Base-by-base conservation (phyloP, 371 early-diverging fungal genomes). In the Circinella umbellata region DNA sequence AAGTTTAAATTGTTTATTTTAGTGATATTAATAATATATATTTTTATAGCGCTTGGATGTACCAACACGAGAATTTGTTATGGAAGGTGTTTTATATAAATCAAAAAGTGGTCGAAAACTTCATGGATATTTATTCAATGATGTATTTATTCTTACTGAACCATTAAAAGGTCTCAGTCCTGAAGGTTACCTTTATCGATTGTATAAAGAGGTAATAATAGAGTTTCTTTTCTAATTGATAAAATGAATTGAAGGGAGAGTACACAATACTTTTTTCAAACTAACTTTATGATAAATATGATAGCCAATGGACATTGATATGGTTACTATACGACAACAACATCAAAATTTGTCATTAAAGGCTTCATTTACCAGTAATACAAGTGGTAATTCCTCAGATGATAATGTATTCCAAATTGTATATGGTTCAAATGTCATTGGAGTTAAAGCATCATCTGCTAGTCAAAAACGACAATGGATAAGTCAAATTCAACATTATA, bases 41-140 rank as follows among this genome's bases (percentile, higher is more conserved):
- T 15, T 15, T 10, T 69, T 27, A 42, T 9, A 90, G 87, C 71
- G 82, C 13, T 63, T 93, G 20, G 80, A 91, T 64, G 69, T 94
- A 35, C 73, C 73, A 8, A 87, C 89, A 1, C 85, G 98, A 37
- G 89, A 89, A 67, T 90, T 93, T 73, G 79, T 97, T 34, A 88
- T 90, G 78, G 96, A 97, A 66, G 96, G 97, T 11, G 77, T 82
- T 38, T 80, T 96, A 36, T 80, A 83, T 61, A 97, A 97, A 76
- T 88, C 92, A 27, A 94, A 94, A 69, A 92, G 92, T 61, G 94
- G 94, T 3, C 86, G 94, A 37, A 93, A 91, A 67, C 82, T 98
- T 10, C 90, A 93, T 70, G 93, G 83, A 5, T 96, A 90, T 71
- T 80, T 98, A 48, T 96, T 96, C 76, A 96, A 93, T 69, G 98